Evolutionary conservation across 352 stramenopile species (phyloP).

Genomic region (Pythium oligandrum): DNA sequence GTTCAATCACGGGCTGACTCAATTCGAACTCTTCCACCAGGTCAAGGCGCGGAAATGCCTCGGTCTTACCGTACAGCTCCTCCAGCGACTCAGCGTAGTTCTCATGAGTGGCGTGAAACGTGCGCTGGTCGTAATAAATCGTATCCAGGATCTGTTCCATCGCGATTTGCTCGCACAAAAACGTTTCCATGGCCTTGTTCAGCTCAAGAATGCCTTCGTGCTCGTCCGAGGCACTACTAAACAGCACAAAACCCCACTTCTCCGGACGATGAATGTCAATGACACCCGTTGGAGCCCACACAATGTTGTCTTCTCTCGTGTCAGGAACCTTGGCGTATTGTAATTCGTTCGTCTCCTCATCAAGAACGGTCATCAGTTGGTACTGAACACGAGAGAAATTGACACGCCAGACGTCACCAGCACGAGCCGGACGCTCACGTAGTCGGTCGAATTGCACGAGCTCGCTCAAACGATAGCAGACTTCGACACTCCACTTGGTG

Average conservation of each 20-base stretch:
- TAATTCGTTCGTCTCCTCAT: slow-evolving; percentile 40
- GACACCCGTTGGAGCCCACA: slow-evolving; percentile 66
- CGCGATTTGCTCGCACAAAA: slow-evolving; percentile 42
- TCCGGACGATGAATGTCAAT: slow-evolving; percentile 77
- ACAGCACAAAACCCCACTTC: slow-evolving; percentile 67
- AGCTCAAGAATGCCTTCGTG: slow-evolving; percentile 36
- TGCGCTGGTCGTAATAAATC: slow-evolving; percentile 66
- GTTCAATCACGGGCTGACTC: slow-evolving; percentile 24
- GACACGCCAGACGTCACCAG: slow-evolving; percentile 75
- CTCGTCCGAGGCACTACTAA: slow-evolving; percentile 39
- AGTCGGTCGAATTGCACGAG: slow-evolving; percentile 54
- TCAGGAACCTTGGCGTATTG: slow-evolving; percentile 49
- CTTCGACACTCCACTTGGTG: slow-evolving; percentile 81
- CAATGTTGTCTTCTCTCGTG: slow-evolving; percentile 61
- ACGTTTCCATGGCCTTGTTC: slow-evolving; percentile 22
- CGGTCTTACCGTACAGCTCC: slow-evolving; percentile 26
- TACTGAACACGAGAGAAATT: slow-evolving; percentile 91
- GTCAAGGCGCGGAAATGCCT: slow-evolving; percentile 23
- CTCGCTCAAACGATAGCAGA: slow-evolving; percentile 66
- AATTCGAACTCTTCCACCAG: slow-evolving; percentile 31
- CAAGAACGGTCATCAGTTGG: slow-evolving; percentile 36
- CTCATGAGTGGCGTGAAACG: slow-evolving; percentile 32
- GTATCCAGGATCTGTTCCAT: slow-evolving; percentile 58
- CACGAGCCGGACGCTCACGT: slow-evolving; percentile 20
- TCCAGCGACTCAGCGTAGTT: slow-evolving; percentile 39